Percentiles rank a stretch among this genome's conserved stretches.
Evolutionary conservation across 306 rosid genomes (phyloP).

Genomic region (Luffa aegyptiaca): DNA sequence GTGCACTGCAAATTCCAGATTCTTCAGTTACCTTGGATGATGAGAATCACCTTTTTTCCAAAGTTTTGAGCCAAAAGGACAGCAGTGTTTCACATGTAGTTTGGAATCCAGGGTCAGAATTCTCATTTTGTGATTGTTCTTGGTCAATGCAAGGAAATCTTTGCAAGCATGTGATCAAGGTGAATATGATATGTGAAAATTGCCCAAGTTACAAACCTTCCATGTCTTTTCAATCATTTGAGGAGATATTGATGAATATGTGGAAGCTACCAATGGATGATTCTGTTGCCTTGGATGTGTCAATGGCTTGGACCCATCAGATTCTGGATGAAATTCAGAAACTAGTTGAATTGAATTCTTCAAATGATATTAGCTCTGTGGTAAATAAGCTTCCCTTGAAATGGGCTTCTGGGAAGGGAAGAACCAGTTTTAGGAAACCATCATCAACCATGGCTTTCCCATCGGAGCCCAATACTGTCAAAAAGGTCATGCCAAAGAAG

Average conservation of each 20-base stretch:
- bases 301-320: conserved; percentile 76
- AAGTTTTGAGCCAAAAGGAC: conserved; percentile 68
- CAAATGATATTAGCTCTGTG: conserved; percentile 48
- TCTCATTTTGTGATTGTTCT: conserved; percentile 60
- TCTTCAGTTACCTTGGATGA: conserved; percentile 56
- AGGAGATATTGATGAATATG: conserved; percentile 40
- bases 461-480: conserved; percentile 19
- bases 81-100: conserved; percentile 37
- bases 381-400: conserved; percentile 64
- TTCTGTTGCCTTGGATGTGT: conserved; percentile 51
- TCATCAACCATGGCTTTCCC: conserved; percentile 27
- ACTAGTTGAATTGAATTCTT: conserved; percentile 50
- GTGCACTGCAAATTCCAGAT: conserved; percentile 71
- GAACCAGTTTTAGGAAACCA: conserved; percentile 44
- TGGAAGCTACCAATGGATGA: conserved; percentile 62
- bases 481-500: conserved; percentile 23
- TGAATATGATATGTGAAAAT: conserved; percentile 55
- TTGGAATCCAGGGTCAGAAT: conserved; percentile 93
- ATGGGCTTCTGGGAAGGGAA: conserved; percentile 48
- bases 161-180: conserved; percentile 85
- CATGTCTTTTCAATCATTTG: conserved; percentile 59
- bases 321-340: conserved; percentile 68
- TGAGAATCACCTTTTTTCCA: conserved; percentile 49
- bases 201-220: conserved; percentile 37
- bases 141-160: conserved; percentile 80